These are phyloP conservation scores for Colletotrichum zoysiae DNA, from an alignment of 2,329 filamentous ascomycete genomes.

Conservation along the genomic window DNA sequence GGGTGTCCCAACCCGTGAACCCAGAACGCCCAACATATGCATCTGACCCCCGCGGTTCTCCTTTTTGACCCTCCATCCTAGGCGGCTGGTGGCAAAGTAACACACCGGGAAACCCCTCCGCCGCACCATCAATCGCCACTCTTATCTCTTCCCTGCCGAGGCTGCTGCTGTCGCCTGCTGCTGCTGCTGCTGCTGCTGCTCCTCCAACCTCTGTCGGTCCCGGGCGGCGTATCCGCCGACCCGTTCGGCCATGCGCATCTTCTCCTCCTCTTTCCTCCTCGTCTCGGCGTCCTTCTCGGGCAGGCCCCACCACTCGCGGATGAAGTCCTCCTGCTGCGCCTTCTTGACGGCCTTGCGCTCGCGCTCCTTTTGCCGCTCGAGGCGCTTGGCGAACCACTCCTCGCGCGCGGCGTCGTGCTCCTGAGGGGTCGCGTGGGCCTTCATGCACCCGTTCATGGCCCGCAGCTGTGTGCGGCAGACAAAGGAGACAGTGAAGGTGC, in stretches of 20 bases:
- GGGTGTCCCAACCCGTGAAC: slow-evolving; percentile 37
- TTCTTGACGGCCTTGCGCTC: slow-evolving; percentile 73
- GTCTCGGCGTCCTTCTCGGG: slow-evolving; percentile 67
- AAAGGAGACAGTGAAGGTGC: slow-evolving; percentile 90
- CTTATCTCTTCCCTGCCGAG: slow-evolving; percentile 27
- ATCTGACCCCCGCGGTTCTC: slow-evolving; percentile 18
- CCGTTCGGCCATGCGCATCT: slow-evolving; percentile 63
- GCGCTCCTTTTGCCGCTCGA: slow-evolving; percentile 76
- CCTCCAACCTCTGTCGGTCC: slow-evolving; percentile 49
- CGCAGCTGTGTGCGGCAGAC: slow-evolving; percentile 83
- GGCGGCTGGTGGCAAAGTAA: not conserved
- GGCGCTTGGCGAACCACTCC: slow-evolving; percentile 89
- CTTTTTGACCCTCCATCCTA: not conserved
- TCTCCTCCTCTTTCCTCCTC: slow-evolving; percentile 64
- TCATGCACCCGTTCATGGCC: slow-evolving; percentile 95
- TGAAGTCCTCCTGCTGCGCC: slow-evolving; percentile 73
- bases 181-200: slow-evolving; percentile 12
- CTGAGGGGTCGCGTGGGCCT: slow-evolving; percentile 82
- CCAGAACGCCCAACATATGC: slow-evolving; percentile 41
- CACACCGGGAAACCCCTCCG: not conserved
- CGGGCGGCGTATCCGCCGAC: slow-evolving; percentile 65
- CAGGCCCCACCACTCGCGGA: slow-evolving; percentile 76
- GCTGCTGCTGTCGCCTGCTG: slow-evolving; percentile 13
- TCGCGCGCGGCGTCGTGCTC: slow-evolving; percentile 90
- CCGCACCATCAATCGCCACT: not conserved